Base-by-base conservation (phyloP, 1,139 yeast species). In the Zygosaccharomyces pseudobailii region DNA sequence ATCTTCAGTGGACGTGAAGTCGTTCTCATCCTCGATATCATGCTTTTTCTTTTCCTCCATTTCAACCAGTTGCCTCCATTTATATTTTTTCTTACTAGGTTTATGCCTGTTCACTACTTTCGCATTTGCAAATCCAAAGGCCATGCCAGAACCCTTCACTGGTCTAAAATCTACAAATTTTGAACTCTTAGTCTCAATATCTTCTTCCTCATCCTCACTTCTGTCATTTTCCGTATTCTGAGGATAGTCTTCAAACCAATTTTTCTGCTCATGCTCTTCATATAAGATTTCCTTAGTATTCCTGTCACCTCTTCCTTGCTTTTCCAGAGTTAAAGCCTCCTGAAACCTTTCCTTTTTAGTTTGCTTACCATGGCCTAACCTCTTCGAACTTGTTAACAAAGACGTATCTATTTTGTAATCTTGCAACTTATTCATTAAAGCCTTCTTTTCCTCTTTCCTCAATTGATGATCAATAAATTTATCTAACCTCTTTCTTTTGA, bases 391-490 rank as follows among this genome's bases (percentile, higher is more conserved):
- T 20, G 81, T 81, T 55, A 87, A 70, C 17, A 78, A 59, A 0
- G 80, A 69, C 0, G 95, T 81, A 59, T 90, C 96, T 38, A 90
- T 76, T 53, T 82, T 80, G 1, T 95, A 82, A 21, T 74, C 74
- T 35, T 84, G 74, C 40, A 92, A 73, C 63, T 89, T 90, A 50
- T 83, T 82, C 39, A 92, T 71, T 48, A 92, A 71, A 3, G 77
- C 77, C 57, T 85, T 87, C 68, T 87, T 87, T 68, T 92, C 97
- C 64, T 90, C 96, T 63, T 95, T 76, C 57, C 86, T 85, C 54
- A 92, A 67, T 66, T 92, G 97, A 67, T 86, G 95, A 52, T 89
- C 96, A 31, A 84, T 82, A 60, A 83, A 84, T 63, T 84, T 84
- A 54, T 84, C 90, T 45, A 84, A 66, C 53, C 92, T 68, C 69